A percentile compares a stretch with the other conserved stretches of the same genome.
phyloP scores from a whole-genome alignment of 345 rosid species.

The Murraya paniculata region DNA sequence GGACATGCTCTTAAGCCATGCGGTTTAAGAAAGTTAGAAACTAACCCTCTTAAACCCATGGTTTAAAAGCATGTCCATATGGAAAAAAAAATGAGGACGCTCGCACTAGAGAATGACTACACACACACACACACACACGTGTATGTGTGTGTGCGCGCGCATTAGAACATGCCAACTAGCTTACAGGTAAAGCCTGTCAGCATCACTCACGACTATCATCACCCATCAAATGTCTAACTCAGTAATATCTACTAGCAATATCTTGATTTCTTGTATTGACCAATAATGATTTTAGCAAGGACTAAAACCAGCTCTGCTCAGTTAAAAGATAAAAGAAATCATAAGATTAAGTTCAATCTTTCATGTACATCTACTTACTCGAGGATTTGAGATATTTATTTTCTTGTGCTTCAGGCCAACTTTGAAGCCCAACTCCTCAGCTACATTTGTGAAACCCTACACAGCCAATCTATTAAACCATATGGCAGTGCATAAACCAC shows the following conservation, averaged over 20 bases:
- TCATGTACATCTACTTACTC: conserved; percentile 57
- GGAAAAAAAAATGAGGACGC: too few relatives aligned
- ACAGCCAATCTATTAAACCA: conserved; percentile 18
- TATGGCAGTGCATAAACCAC: conserved; percentile 13
- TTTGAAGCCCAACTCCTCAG: conserved; percentile 68
- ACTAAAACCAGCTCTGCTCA: neutral
- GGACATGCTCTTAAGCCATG: too few relatives aligned
- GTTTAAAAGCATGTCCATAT: too few relatives aligned
- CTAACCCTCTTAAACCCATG: too few relatives aligned
- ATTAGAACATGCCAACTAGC: neutral
- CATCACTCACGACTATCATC: neutral
- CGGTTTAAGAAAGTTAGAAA: too few relatives aligned
- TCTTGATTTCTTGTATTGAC: neutral
- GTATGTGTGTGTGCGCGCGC: too few relatives aligned
- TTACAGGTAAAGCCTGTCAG: neutral
- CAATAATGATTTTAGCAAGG: neutral
- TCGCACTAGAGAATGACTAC: too few relatives aligned
- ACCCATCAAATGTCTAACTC: neutral
- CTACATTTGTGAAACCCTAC: conserved; percentile 83
- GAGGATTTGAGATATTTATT: conserved; percentile 88
- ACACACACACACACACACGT: too few relatives aligned
- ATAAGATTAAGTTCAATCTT: conserved; percentile 5
- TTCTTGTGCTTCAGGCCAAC: conserved; percentile 94
- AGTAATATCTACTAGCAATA: neutral
- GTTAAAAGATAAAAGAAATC: neutral